Percentiles rank a stretch among this genome's conserved stretches.
Evolutionary conservation across 768 basidiomycete species (phyloP).

Genomic region (Filobasidium floriforme): DNA sequence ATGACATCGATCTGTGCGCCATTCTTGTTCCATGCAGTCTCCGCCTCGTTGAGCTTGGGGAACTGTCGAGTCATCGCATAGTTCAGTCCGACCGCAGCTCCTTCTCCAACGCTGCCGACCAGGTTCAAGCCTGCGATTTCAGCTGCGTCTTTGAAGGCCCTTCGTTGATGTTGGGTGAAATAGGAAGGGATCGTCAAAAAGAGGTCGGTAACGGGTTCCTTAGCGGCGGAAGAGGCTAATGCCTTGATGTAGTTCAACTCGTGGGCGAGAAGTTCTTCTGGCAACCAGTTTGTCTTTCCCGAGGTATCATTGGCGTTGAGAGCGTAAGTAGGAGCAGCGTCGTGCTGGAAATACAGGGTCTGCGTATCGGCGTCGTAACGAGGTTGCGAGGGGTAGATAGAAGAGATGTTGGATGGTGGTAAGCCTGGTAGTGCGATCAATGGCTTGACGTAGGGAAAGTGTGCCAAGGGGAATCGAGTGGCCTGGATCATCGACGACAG

Average conservation of each 20-base stretch:
- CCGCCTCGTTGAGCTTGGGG: conserved; percentile 49
- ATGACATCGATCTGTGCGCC: conserved; percentile 63
- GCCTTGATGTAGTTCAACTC: conserved; percentile 83
- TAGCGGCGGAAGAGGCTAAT: conserved; percentile 61
- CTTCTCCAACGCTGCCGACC: conserved; percentile 81
- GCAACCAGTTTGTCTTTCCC: conserved; percentile 54
- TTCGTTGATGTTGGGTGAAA: conserved; percentile 82
- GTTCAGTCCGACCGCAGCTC: conserved; percentile 75
- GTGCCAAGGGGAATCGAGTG: conserved; percentile 79
- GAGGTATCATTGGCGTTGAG: conserved; percentile 25
- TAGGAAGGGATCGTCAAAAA: conserved; percentile 84
- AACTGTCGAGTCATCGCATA: conserved; percentile 95
- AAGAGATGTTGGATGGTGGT: conserved; percentile 22
- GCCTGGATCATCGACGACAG: conserved; percentile 53
- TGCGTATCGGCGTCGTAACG: conserved; percentile 27
- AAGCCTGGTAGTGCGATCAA: conserved; percentile 54
- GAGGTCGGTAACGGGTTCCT: conserved; percentile 72
- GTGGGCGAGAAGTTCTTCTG: conserved; percentile 90
- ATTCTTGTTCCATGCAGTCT: background rate
- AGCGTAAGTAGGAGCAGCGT: conserved; percentile 28
- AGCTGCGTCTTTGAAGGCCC: conserved; percentile 82
- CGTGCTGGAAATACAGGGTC: conserved; percentile 37
- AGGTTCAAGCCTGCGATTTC: conserved; percentile 81
- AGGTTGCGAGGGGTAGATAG: conserved; percentile 40
- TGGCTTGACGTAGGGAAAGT: conserved; percentile 76